Percentiles rank a stretch among this genome's conserved stretches.
Conservation (phyloP, 148 eudicot genomes). For the Silene latifolia region DNA sequence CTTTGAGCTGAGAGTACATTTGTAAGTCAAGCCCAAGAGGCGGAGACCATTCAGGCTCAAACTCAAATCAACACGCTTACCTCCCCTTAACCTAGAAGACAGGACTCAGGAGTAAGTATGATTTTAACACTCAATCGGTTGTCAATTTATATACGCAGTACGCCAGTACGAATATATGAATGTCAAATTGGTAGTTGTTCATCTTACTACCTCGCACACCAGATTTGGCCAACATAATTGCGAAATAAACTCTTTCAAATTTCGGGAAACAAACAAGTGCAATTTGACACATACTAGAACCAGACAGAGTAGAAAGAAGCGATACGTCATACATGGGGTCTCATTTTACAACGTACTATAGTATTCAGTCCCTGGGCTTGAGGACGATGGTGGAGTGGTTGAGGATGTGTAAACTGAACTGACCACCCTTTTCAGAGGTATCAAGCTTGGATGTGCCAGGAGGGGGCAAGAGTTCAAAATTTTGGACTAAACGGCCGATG, state of each 20-base stretch:
- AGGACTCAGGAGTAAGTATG: not conserved
- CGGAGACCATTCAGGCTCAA: too few species aligned
- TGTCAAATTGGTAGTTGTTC: not conserved
- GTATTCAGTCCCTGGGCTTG: slow-evolving; percentile 38
- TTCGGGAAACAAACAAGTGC: not conserved
- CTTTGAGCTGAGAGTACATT: too few species aligned
- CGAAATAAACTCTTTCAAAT: not conserved
- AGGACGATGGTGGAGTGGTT: slow-evolving; percentile 64
- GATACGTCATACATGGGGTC: not conserved
- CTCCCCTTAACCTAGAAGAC: too few species aligned
- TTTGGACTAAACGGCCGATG: slow-evolving; percentile 69
- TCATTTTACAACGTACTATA: not conserved
- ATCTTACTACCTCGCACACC: not conserved
- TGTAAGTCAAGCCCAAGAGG: too few species aligned
- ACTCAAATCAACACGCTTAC: too few species aligned
- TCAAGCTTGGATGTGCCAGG: slow-evolving; percentile 64
- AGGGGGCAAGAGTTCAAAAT: slow-evolving; percentile 69
- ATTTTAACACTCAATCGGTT: not conserved
- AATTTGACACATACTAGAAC: not conserved
- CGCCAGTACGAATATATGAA: not conserved
- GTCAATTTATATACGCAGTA: not conserved
- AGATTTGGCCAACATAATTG: not conserved
- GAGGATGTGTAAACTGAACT: slow-evolving; percentile 57
- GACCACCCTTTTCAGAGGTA: slow-evolving; percentile 68
- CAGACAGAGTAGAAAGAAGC: not conserved